These are phyloP conservation scores for Paragyromitra xinjiangensis DNA, from an alignment of 495 filamentous ascomycete species.

Conservation along the genomic window DNA sequence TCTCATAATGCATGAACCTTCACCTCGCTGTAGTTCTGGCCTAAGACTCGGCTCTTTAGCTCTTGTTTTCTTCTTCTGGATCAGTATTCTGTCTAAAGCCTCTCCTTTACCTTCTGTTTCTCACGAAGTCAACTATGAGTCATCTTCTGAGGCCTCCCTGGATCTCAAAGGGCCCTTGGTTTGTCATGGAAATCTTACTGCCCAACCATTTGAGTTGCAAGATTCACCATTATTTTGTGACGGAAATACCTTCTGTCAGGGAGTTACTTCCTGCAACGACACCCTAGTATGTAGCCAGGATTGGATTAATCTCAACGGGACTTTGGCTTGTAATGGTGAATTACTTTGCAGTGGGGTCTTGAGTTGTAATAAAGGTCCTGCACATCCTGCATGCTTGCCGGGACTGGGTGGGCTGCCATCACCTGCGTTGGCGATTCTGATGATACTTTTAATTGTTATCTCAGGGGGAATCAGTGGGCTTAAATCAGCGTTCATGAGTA, in stretches of 20 bases:
- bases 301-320: conserved; percentile 45
- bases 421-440: conserved; percentile 39
- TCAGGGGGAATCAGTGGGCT: conserved; percentile 46
- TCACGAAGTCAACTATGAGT: neutral
- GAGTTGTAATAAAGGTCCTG: conserved; percentile 33
- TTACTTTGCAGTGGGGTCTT: conserved; percentile 40
- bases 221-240: conserved; percentile 25
- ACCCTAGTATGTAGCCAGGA: conserved; percentile 38
- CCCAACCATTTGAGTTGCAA: neutral
- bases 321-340: conserved; percentile 43
- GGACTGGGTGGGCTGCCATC: conserved; percentile 32
- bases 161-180: conserved; percentile 31
- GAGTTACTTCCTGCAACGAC: conserved; percentile 35
- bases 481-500: conserved; percentile 51
- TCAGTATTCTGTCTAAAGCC: conserved; percentile 20
- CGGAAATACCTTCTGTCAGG: conserved; percentile 29
- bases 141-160: neutral
- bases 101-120: conserved; percentile 33
- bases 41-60: neutral
- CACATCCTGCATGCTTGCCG: conserved; percentile 44
- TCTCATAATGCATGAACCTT: neutral
- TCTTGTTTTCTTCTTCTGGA: conserved; percentile 8
- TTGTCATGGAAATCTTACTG: conserved; percentile 41
- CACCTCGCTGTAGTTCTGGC: neutral
- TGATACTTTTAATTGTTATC: conserved; percentile 44